Evolutionary conservation across 805 yeast species (phyloP).

Genomic region (Hyphopichia homilentoma): DNA sequence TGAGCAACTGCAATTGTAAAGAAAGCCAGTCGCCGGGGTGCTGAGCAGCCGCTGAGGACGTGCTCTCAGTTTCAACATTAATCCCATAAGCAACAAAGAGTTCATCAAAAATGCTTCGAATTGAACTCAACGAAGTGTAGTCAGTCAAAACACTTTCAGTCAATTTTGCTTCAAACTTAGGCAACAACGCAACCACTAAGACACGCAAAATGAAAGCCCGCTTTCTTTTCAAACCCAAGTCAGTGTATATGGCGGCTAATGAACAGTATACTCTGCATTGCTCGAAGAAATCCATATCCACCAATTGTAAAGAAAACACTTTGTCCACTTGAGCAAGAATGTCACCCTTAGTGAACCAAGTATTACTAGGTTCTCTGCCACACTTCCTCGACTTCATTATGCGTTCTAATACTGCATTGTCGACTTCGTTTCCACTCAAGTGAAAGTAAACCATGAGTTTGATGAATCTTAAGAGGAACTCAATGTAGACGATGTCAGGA

Average conservation of each 20-base stretch:
- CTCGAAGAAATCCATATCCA: constrained; percentile 39
- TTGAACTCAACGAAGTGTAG: constrained; percentile 18
- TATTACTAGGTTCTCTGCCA: constrained; percentile 2
- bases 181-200: constrained; percentile 51
- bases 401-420: constrained; percentile 24
- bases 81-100: constrained; percentile 56
- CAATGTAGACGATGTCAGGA: constrained; percentile 78
- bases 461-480: constrained; percentile 60
- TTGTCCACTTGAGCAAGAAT: constrained; percentile 39
- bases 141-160: neutral
- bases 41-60: constrained; percentile 13
- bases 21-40: constrained; percentile 45
- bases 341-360: constrained; percentile 28
- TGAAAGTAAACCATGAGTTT: constrained; percentile 55
- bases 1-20: constrained; percentile 54
- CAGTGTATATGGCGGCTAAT: constrained; percentile 60
- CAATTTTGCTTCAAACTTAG: constrained; percentile 26
- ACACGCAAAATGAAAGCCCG: constrained; percentile 65
- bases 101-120: constrained; percentile 43
- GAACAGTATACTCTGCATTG: constrained; percentile 64
- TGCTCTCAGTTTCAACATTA: constrained; percentile 29
- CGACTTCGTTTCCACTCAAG: constrained; percentile 41
- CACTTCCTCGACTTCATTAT: constrained; percentile 1
- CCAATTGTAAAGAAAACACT: constrained; percentile 31
- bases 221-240: constrained; percentile 61